These are phyloP conservation scores for Agarophyton chilense DNA, from an alignment of 23 red algal species.

Conservation along the genomic window DNA sequence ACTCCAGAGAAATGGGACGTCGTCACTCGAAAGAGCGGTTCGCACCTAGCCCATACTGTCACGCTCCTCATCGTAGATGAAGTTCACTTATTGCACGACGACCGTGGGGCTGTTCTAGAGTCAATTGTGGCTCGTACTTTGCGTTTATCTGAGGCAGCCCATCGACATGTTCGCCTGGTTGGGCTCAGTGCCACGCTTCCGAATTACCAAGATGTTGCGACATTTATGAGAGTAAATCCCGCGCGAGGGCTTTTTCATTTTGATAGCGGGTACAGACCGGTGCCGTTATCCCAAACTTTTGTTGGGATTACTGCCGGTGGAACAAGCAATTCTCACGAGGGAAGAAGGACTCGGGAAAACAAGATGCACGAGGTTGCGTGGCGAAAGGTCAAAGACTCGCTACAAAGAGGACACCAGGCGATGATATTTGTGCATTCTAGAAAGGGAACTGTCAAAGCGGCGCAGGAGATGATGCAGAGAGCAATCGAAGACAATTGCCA, in stretches of 20 bases:
- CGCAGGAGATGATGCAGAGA: constrained; percentile 72
- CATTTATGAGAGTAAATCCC: constrained; percentile 86
- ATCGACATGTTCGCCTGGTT: constrained; percentile 80
- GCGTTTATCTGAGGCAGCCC: constrained; percentile 76
- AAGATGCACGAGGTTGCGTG: constrained; percentile 84
- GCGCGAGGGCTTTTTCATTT: constrained; percentile 88
- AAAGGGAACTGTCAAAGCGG: constrained; percentile 83
- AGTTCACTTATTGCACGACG: constrained; percentile 97
- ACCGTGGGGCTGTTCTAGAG: constrained; percentile 94
- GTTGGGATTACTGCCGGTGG: constrained; percentile 80
- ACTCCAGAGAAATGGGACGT: constrained; percentile 99
- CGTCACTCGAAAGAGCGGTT: constrained; percentile 86
- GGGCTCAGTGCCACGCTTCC: constrained; percentile 97
- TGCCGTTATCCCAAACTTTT: constrained; percentile 83
- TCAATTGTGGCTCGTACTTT: constrained; percentile 92
- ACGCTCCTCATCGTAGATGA: constrained; percentile 97
- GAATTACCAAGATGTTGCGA: constrained; percentile 89
- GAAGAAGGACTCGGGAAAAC: constrained; percentile 49
- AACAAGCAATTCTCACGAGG: constrained; percentile 33
- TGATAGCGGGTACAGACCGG: constrained; percentile 86
- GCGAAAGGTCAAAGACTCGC: constrained; percentile 75
- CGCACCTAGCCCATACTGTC: constrained; percentile 69
- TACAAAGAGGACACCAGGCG: constrained; percentile 87
- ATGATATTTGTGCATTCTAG: constrained; percentile 98
- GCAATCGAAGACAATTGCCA: constrained; percentile 57